phyloP scores from a whole-genome alignment of 495 filamentous ascomycete species.

The Cercophora sp. region DNA sequence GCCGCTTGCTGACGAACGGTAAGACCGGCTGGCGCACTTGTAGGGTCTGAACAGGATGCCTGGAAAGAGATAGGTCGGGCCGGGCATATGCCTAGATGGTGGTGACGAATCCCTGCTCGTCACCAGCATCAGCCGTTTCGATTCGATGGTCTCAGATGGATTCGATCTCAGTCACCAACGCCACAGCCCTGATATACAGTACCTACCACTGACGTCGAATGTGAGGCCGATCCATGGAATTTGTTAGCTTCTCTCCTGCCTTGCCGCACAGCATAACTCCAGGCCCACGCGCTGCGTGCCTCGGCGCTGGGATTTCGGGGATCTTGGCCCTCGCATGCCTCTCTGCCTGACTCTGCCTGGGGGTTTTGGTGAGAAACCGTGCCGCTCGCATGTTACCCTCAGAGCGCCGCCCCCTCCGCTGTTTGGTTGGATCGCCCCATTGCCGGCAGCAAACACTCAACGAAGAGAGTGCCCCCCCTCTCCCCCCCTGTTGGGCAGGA shows the following conservation, averaged over 20 bases:
- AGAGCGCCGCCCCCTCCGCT: too few species aligned
- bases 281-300: too few species aligned
- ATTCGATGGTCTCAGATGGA: slow-evolving; percentile 1
- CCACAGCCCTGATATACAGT: not conserved
- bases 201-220: not conserved
- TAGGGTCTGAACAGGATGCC: not conserved
- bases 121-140: not conserved
- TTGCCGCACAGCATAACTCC: too few species aligned
- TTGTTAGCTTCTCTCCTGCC: too few species aligned
- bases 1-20: slow-evolving; percentile 2
- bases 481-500: not conserved
- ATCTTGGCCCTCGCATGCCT: too few species aligned
- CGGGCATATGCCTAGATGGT: not conserved
- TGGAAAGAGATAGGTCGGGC: not conserved
- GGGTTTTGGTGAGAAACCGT: too few species aligned
- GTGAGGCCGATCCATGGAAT: not conserved
- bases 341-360: too few species aligned
- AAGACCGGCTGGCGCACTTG: not conserved
- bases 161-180: not conserved
- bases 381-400: too few species aligned
- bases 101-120: not conserved
- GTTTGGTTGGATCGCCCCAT: not conserved
- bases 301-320: too few species aligned
- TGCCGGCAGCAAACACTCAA: not conserved
- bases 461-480: not conserved